Percentiles rank a stretch among this genome's conserved stretches.
phyloP scores from a whole-genome alignment of 2,329 filamentous ascomycete species.

The Fusarium fracticaudum region DNA sequence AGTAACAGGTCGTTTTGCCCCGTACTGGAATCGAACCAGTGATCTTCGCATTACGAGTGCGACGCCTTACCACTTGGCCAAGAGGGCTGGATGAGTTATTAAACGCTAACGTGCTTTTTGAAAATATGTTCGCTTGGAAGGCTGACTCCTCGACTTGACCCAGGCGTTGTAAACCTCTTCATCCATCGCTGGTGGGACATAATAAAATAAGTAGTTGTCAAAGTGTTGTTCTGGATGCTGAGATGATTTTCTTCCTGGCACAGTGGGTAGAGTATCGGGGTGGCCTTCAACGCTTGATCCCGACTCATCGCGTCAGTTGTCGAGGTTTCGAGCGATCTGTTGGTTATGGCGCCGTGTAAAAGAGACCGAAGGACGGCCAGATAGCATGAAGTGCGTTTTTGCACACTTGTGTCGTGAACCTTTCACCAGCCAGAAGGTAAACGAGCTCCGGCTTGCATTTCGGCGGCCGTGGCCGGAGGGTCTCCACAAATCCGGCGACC shows the following conservation, averaged over 20 bases:
- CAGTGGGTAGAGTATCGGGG: rapidly evolving
- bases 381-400: no score
- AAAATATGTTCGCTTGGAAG: rapidly evolving
- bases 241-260: not conserved
- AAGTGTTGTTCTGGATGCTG: rapidly evolving
- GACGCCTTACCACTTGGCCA: slow-evolving; percentile 43
- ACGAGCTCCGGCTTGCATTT: not conserved
- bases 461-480: not conserved
- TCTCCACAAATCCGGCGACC: not conserved
- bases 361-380: no score
- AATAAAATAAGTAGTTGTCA: rapidly evolving
- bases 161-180: rapidly evolving
- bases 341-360: no score
- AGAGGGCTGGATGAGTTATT: slow-evolving; percentile 29
- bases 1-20: slow-evolving; percentile 6
- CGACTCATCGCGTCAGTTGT: not conserved
- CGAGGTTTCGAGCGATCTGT: not conserved
- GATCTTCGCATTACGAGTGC: no score
- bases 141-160: no score
- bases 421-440: no score
- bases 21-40: slow-evolving; percentile 40
- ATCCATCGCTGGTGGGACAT: rapidly evolving
- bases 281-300: rapidly evolving
- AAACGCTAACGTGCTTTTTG: not conserved
- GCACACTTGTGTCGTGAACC: no score